Conservation (phyloP, 1,284 basidiomycete species). For the Leccinum subspadiceum region DNA sequence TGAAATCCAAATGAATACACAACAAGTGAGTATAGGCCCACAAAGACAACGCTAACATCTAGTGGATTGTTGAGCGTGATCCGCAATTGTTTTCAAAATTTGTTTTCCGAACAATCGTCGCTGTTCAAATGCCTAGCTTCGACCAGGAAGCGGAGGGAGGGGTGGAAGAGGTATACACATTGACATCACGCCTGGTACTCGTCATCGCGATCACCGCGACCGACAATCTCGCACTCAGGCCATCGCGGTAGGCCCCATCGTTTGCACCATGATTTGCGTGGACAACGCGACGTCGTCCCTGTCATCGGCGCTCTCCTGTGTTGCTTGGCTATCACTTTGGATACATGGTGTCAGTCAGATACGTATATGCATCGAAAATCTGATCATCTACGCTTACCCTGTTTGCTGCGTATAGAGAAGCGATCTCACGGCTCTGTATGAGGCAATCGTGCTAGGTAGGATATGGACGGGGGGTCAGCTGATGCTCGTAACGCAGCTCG, state of each 20-base stretch:
- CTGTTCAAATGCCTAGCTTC: background rate
- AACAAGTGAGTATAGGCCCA: background rate
- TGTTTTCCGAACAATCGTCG: too few species aligned
- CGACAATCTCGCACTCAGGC: background rate
- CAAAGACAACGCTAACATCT: background rate
- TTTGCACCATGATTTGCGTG: slow-evolving; percentile 3
- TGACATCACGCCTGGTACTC: background rate
- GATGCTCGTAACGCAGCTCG: background rate
- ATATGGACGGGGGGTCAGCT: background rate
- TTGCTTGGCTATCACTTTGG: background rate
- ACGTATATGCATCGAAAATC: background rate
- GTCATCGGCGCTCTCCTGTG: background rate
- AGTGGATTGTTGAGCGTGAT: background rate
- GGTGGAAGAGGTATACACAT: background rate
- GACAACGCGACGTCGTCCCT: background rate
- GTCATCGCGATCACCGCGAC: background rate
- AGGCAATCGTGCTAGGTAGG: slow-evolving; percentile 14
- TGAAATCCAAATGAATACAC: background rate
- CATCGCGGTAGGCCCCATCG: background rate
- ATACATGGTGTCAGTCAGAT: slow-evolving; percentile 4
- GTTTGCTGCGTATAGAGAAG: slow-evolving; percentile 5
- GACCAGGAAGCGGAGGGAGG: background rate
- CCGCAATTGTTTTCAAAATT: background rate
- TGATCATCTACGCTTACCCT: background rate
- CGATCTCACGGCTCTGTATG: slow-evolving; percentile 16